phyloP scores from a whole-genome alignment of 495 filamentous ascomycete species.

The Beverwykella pulmonaria region DNA sequence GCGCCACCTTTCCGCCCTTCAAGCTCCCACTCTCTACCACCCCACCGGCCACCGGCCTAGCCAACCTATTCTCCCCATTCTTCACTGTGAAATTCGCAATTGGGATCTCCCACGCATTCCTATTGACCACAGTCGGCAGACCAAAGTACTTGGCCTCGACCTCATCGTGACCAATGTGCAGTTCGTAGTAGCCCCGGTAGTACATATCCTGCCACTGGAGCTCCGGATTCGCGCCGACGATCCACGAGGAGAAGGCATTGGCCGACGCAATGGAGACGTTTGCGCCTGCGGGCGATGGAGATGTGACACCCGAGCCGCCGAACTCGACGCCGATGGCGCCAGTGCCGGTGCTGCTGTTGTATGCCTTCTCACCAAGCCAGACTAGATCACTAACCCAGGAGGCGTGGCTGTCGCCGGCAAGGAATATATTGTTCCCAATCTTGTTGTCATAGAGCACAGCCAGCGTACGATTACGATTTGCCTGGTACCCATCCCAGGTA shows the following conservation, averaged over 20 bases:
- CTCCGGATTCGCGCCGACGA: constrained; percentile 57
- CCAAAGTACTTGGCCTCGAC: constrained; percentile 59
- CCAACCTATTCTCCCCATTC: constrained; percentile 57
- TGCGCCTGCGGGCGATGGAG: constrained; percentile 54
- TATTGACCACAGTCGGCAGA: constrained; percentile 41
- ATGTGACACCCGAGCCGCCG: constrained; percentile 64
- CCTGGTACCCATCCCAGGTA: constrained; percentile 65
- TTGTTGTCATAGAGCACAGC: constrained; percentile 60
- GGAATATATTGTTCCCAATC: constrained; percentile 68
- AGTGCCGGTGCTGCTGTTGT: constrained; percentile 58
- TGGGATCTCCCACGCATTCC: constrained; percentile 54
- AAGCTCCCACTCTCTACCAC: constrained; percentile 54
- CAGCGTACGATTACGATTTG: constrained; percentile 66
- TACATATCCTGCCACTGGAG: constrained; percentile 71
- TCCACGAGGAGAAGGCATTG: constrained; percentile 46
- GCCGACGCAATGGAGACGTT: constrained; percentile 52
- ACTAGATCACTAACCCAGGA: constrained; percentile 68
- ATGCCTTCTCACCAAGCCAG: constrained; percentile 60
- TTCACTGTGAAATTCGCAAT: constrained; percentile 64
- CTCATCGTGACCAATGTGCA: constrained; percentile 40
- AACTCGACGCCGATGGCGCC: constrained; percentile 69
- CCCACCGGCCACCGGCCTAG: constrained; percentile 50
- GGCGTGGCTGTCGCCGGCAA: constrained; percentile 66
- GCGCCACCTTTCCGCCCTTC: constrained; percentile 51
- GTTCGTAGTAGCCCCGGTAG: constrained; percentile 59